Evolutionary conservation across 1,139 yeast species (phyloP).

Genomic region (Casaregolazyma lundiana): DNA sequence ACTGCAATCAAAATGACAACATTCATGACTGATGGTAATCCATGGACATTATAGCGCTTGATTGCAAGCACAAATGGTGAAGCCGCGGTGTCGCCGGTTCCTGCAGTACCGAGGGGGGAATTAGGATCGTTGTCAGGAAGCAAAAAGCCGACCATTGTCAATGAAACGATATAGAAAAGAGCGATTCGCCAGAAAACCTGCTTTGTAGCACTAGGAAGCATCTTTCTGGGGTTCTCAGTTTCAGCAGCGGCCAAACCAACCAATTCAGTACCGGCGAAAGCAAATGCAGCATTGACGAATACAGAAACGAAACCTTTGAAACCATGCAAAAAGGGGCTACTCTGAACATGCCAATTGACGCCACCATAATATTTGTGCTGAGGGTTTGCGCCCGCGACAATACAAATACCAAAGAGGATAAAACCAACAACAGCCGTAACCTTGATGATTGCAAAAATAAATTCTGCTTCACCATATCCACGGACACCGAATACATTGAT

Average conservation of each 20-base stretch:
- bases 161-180: constrained; percentile 57
- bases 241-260: constrained; percentile 73
- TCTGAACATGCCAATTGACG: constrained; percentile 59
- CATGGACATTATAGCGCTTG: constrained; percentile 49
- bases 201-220: constrained; percentile 68
- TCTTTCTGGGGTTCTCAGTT: constrained; percentile 51
- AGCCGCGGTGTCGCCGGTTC: constrained; percentile 51
- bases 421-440: constrained; percentile 63
- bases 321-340: constrained; percentile 48
- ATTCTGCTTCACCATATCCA: constrained; percentile 78
- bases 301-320: constrained; percentile 80
- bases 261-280: constrained; percentile 80
- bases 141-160: constrained; percentile 57
- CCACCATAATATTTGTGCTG: constrained; percentile 60
- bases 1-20: constrained; percentile 68
- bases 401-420: constrained; percentile 56
- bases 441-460: constrained; percentile 56
- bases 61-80: constrained; percentile 75
- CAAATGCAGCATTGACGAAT: constrained; percentile 83
- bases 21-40: constrained; percentile 64
- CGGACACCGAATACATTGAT: constrained; percentile 70
- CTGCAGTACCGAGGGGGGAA: constrained; percentile 38
- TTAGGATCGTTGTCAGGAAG: constrained; percentile 58
- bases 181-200: constrained; percentile 73
- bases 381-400: constrained; percentile 69